A percentile compares a stretch with the other conserved stretches of the same genome.
Conservation (phyloP, 805 yeast genomes). For the Sungouiozyma ichnusensis region DNA sequence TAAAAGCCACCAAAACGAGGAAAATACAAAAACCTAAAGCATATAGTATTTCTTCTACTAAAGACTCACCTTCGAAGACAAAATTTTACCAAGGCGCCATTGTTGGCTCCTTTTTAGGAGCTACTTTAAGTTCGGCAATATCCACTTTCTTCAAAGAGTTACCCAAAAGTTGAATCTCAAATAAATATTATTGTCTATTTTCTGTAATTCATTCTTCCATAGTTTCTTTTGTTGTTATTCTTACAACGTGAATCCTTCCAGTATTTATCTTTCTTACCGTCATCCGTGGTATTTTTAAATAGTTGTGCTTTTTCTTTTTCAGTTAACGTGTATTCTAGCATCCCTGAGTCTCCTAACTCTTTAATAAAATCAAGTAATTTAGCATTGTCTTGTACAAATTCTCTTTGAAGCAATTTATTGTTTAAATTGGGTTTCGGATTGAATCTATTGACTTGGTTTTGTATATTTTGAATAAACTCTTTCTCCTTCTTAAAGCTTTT, state of each 20-base stretch:
- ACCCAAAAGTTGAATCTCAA: not conserved
- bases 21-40: not conserved
- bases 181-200: constrained; percentile 1
- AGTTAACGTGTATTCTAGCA: constrained; percentile 24
- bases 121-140: constrained; percentile 17
- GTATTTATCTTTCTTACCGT: constrained; percentile 5
- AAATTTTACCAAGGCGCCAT: constrained; percentile 21
- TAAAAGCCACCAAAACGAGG: not conserved
- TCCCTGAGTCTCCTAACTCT: constrained; percentile 27
- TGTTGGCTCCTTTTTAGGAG: constrained; percentile 24
- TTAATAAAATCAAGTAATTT: constrained; percentile 33
- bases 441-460: constrained; percentile 24
- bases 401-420: constrained; percentile 33
- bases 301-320: constrained; percentile 24
- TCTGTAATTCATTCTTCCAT: constrained; percentile 1
- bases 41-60: not conserved
- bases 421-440: constrained; percentile 28
- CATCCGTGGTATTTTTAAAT: constrained; percentile 15
- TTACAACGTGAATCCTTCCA: not conserved
- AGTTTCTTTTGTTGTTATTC: constrained; percentile 6
- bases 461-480: constrained; percentile 26
- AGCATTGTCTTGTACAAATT: constrained; percentile 33
- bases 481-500: constrained; percentile 21
- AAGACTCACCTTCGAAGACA: not conserved
- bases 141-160: constrained; percentile 6